Evolutionary conservation across 768 basidiomycete species (phyloP).

Genomic region (Leccinum subgranulosum): DNA sequence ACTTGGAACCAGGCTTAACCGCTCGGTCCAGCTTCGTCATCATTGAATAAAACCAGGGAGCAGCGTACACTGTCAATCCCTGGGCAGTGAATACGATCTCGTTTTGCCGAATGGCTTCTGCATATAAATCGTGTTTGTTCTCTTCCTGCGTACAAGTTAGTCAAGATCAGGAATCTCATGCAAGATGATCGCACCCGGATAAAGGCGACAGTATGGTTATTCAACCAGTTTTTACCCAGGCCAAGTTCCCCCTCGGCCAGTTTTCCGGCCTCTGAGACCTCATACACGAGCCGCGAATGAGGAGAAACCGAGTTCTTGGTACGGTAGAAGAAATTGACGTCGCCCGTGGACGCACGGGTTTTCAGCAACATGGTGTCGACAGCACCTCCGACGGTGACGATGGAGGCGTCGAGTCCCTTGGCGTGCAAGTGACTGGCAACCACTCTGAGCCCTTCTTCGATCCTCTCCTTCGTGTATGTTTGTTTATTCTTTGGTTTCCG

Average conservation of each 20-base stretch:
- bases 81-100: conserved; percentile 1
- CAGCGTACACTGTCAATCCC: conserved; percentile 12
- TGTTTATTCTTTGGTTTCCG: not conserved
- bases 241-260: not conserved
- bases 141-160: not conserved
- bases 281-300: not conserved
- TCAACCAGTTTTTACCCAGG: conserved; percentile 5
- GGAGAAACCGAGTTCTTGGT: not conserved
- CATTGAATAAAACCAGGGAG: conserved; percentile 7
- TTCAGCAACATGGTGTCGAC: conserved; percentile 5
- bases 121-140: not conserved
- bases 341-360: conserved; percentile 7
- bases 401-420: not conserved
- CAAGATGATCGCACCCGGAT: not conserved
- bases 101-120: conserved; percentile 4
- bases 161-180: not conserved
- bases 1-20: conserved; percentile 1
- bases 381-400: conserved; percentile 8
- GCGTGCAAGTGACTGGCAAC: conserved; percentile 1
- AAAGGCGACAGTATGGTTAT: conserved; percentile 5
- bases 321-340: conserved; percentile 10
- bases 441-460: conserved; percentile 1
- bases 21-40: conserved; percentile 10
- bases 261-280: not conserved
- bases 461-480: conserved; percentile 1